Evolutionary conservation across 1,284 basidiomycete species (phyloP), one percentile per base, ranked within the genome.

Genomic region (Melampsora americana): DNA sequence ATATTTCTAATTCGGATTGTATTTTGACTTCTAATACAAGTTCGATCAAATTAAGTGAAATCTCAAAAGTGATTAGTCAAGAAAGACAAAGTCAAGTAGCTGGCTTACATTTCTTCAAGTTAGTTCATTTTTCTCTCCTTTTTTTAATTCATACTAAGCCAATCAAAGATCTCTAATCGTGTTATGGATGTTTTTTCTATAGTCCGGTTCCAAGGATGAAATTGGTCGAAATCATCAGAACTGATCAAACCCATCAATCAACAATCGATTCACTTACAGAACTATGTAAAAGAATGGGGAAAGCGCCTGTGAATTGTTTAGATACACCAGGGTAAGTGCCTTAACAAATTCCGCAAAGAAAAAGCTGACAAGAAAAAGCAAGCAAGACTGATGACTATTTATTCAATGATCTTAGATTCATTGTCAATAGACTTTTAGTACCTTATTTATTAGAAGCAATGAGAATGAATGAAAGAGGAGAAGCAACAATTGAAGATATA

Each of bases 21-120:
- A 84, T 87, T 78, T 87, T 88, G 78, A 86, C 86, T 12, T 85
- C 84, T 71, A 88, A 88, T 82, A 88, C 87, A n/a, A 85, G 84
- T 65, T 85, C 84, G 59, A 80, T 88, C 65, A 84, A 84, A 72
- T 84, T 88, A 71, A 81, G 82, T 18, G 86, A 86, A 79, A 86
- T 87, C 62, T 86, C 86, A n/a, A 82, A 83, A 77, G 77, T 81
- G 12, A 84, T 82, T 73, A 78, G 80, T 5, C 69, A 79, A 9
- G 82, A 80, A n/a, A 78, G 86, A 77, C 82, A 83, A 78, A 12
- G 18, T 69, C 83, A 83, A 56, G 86, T 86, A 66, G 84, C 83
- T 26, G 86, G 86, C 35, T 83, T 87, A 76, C 87, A 87, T 81
- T 87, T 86, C 79, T 87, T 87, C 81, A 85, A 85, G 79, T 84